Percentiles rank a stretch among this genome's conserved stretches.
phyloP scores from a whole-genome alignment of 2,329 filamentous ascomycete genomes.

The Talaromyces sp. region DNA sequence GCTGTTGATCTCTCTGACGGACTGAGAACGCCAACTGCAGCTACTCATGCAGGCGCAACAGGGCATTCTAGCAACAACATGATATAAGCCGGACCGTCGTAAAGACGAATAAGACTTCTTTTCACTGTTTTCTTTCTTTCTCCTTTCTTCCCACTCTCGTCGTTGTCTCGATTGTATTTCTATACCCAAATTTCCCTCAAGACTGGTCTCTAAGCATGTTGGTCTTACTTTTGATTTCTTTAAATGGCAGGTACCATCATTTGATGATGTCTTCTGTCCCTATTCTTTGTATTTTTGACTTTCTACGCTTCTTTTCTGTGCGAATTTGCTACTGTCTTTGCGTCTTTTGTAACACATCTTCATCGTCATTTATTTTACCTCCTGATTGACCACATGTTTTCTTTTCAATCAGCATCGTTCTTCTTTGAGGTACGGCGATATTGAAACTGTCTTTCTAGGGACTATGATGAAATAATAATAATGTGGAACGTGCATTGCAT shows the following conservation, averaged over 20 bases:
- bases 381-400: neutral
- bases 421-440: slow-evolving; percentile 8
- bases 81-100: slow-evolving; percentile 28
- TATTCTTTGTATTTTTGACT: slow-evolving; percentile 4
- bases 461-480: slow-evolving; percentile 13
- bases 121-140: neutral
- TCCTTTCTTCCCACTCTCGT: neutral
- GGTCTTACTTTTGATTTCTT: slow-evolving; percentile 14
- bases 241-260: slow-evolving; percentile 27
- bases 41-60: slow-evolving; percentile 8
- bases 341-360: slow-evolving; percentile 11
- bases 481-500: slow-evolving; percentile 5
- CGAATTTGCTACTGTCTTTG: slow-evolving; percentile 1
- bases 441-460: slow-evolving; percentile 3
- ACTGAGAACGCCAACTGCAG: slow-evolving; percentile 23
- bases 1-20: slow-evolving; percentile 21
- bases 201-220: slow-evolving; percentile 11
- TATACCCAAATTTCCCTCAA: slow-evolving; percentile 16
- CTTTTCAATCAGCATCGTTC: neutral
- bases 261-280: slow-evolving; percentile 5
- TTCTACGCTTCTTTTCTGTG: neutral
- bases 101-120: neutral
- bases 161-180: slow-evolving; percentile 14
- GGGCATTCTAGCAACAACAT: slow-evolving; percentile 29
- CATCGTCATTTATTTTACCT: slow-evolving; percentile 14